A percentile compares a stretch with the other conserved stretches of the same genome.
phyloP scores from a whole-genome alignment of 768 basidiomycete genomes.

The Panus rudis region DNA sequence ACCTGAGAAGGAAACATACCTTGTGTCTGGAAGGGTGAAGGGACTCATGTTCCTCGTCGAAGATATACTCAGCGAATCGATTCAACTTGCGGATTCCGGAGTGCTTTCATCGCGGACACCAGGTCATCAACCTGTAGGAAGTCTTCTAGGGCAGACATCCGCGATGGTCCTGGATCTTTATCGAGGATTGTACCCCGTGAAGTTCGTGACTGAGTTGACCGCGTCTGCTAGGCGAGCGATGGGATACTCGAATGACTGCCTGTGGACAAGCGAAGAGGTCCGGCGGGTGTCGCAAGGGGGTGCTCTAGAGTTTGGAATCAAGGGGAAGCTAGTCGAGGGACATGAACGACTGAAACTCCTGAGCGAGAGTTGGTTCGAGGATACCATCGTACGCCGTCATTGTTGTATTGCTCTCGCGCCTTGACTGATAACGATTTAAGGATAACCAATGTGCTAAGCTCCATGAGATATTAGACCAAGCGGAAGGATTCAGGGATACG shows the following conservation, averaged over 20 bases:
- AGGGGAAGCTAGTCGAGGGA: slow-evolving; percentile 47
- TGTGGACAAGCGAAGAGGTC: slow-evolving; percentile 54
- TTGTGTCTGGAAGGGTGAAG: slow-evolving; percentile 51
- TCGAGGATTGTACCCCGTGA: slow-evolving; percentile 70
- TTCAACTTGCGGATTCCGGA: slow-evolving; percentile 50
- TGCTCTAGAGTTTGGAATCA: too few species aligned
- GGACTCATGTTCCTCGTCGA: slow-evolving; percentile 50
- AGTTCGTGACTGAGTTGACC: slow-evolving; percentile 39
- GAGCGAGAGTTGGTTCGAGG: slow-evolving; percentile 65
- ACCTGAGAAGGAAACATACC: slow-evolving; percentile 43
- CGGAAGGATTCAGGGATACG: slow-evolving; percentile 62
- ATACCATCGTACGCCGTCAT: slow-evolving; percentile 50
- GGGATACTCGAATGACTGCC: slow-evolving; percentile 78
- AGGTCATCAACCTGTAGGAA: slow-evolving; percentile 38
- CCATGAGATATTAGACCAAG: slow-evolving; percentile 41
- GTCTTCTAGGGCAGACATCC: slow-evolving; percentile 52
- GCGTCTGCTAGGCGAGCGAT: slow-evolving; percentile 49
- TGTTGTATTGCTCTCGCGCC: background rate
- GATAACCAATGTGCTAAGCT: slow-evolving; percentile 39
- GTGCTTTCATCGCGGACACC: slow-evolving; percentile 34
- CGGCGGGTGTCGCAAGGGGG: slow-evolving; percentile 26
- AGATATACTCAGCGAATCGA: slow-evolving; percentile 60
- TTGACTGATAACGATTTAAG: slow-evolving; percentile 28
- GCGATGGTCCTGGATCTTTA: slow-evolving; percentile 70
- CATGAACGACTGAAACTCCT: slow-evolving; percentile 43